A percentile compares a stretch with the other conserved stretches of the same genome.
phyloP scores from a whole-genome alignment of 2,329 filamentous ascomycete species.

The Pestalotiopsis sp. region DNA sequence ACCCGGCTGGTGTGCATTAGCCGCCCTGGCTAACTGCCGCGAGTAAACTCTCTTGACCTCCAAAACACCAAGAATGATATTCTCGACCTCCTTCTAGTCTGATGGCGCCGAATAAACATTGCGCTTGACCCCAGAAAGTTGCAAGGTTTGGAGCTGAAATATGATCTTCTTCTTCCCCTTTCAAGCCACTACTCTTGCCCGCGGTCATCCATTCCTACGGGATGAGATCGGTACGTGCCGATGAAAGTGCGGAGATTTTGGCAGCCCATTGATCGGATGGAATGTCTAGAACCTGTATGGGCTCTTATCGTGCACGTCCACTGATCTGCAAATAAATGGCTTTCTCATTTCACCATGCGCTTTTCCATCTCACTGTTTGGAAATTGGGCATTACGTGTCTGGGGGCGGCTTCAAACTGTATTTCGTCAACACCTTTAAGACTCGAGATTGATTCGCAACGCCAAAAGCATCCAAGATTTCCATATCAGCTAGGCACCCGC shows the following conservation, averaged over 20 bases:
- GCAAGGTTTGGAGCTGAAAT: too few species aligned
- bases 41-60: too few species aligned
- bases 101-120: too few species aligned
- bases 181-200: too few species aligned
- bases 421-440: background rate
- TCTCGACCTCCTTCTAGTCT: too few species aligned
- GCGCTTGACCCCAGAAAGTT: too few species aligned
- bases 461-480: background rate
- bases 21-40: too few species aligned
- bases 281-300: background rate
- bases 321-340: background rate
- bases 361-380: background rate
- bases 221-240: background rate
- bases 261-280: background rate
- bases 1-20: too few species aligned
- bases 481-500: background rate
- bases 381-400: background rate
- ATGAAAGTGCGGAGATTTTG: background rate
- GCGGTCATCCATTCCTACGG: too few species aligned
- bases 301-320: background rate
- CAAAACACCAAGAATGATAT: too few species aligned
- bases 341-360: background rate
- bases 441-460: background rate
- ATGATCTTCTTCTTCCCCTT: too few species aligned
- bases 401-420: background rate